Percentiles rank a stretch among this genome's conserved stretches.
Conservation (phyloP, 805 yeast species). For the Saccharomycopsis microspora region DNA sequence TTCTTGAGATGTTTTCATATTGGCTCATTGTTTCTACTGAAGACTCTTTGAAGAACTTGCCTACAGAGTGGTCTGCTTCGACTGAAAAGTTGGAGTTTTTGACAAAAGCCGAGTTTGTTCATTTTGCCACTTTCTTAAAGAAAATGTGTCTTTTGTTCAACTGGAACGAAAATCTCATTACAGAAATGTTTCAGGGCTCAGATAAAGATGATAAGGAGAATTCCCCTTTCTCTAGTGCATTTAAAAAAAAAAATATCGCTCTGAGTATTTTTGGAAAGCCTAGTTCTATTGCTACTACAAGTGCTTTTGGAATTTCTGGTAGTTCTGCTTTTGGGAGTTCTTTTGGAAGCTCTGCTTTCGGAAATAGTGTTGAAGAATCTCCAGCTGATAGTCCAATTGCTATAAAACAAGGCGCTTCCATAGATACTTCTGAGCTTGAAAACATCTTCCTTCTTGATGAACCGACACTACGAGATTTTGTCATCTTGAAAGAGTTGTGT, state of each 20-base stretch:
- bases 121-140: constrained; percentile 38
- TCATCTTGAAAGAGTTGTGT: constrained; percentile 25
- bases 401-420: no score
- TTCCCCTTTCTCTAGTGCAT: neutral
- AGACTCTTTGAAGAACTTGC: constrained; percentile 29
- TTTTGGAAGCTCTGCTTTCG: neutral
- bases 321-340: constrained; percentile 13
- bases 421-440: neutral
- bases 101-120: constrained; percentile 25
- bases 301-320: constrained; percentile 1
- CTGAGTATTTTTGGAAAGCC: neutral
- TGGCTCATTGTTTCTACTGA: constrained; percentile 61
- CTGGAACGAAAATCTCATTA: constrained; percentile 23
- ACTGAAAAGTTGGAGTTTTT: constrained; percentile 23
- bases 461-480: constrained; percentile 7
- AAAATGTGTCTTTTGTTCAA: constrained; percentile 37
- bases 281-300: neutral
- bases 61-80: neutral
- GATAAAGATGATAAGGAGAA: neutral
- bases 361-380: neutral
- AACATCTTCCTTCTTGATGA: neutral
- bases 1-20: constrained; percentile 54
- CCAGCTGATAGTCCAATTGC: neutral
- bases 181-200: constrained; percentile 1
- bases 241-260: no score